Evolutionary conservation across 2,329 filamentous ascomycete species (phyloP).

Genomic region (Ophiobolus disseminans): DNA sequence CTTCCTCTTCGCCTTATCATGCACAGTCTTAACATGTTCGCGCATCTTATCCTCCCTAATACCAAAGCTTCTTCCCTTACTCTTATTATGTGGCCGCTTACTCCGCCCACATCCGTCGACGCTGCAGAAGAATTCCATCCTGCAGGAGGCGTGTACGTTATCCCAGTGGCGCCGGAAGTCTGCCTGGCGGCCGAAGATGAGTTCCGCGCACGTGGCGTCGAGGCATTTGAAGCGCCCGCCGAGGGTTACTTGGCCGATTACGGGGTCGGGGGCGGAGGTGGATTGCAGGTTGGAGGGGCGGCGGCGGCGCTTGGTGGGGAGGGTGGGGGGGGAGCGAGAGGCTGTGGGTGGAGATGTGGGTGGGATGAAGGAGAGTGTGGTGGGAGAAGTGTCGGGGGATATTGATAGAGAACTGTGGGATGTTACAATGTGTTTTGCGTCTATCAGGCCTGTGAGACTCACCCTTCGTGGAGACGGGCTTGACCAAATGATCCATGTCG

Average conservation of each 20-base stretch:
- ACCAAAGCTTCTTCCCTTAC: slow-evolving; percentile 36
- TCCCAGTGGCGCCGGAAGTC: slow-evolving; percentile 41
- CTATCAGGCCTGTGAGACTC: too few relatives aligned
- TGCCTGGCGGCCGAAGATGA: slow-evolving; percentile 38
- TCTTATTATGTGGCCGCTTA: slow-evolving; percentile 15
- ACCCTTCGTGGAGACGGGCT: too few relatives aligned
- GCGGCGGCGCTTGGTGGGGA: background rate
- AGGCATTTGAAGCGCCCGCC: slow-evolving; percentile 36
- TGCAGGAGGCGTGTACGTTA: slow-evolving; percentile 21
- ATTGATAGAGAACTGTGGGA: too few relatives aligned
- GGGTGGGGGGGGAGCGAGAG: background rate
- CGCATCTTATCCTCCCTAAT: slow-evolving; percentile 40
- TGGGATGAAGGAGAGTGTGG: background rate
- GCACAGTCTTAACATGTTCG: slow-evolving; percentile 36
- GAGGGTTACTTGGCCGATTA: slow-evolving; percentile 35
- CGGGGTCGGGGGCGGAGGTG: slow-evolving; percentile 1
- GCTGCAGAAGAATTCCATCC: slow-evolving; percentile 33
- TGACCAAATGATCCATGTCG: too few relatives aligned
- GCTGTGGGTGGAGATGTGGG: background rate
- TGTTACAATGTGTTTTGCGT: too few relatives aligned
- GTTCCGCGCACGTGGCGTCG: slow-evolving; percentile 18
- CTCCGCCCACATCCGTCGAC: slow-evolving; percentile 28
- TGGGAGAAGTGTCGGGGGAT: too few relatives aligned
- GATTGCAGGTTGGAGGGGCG: background rate
- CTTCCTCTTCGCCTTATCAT: slow-evolving; percentile 18